These are phyloP conservation scores for Phaeotremella skinneri DNA, from an alignment of 768 basidiomycete genomes.

Conservation along the genomic window DNA sequence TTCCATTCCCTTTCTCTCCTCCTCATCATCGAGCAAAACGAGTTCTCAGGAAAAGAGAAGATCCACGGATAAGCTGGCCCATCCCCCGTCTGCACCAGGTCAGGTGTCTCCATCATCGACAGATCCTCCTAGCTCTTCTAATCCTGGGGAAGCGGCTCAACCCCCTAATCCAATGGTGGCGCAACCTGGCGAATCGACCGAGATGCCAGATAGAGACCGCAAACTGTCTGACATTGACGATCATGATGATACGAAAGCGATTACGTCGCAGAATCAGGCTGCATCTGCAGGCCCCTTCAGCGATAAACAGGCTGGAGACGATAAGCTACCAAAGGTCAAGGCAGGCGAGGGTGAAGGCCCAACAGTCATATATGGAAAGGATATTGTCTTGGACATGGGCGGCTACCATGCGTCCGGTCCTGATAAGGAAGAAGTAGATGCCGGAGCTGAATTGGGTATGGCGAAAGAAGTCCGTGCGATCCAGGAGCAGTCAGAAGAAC, in stretches of 20 bases:
- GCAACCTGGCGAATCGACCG: constrained; percentile 25
- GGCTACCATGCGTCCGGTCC: constrained; percentile 59
- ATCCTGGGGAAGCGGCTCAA: constrained; percentile 13
- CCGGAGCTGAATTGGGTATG: not conserved
- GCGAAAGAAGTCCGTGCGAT: not conserved
- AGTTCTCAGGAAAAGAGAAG: not conserved
- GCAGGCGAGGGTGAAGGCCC: constrained; percentile 57
- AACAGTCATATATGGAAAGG: constrained; percentile 65
- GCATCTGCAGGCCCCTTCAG: not conserved
- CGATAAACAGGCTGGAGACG: constrained; percentile 51
- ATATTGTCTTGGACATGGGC: constrained; percentile 74
- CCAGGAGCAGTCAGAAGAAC: not conserved
- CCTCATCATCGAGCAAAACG: constrained; percentile 6
- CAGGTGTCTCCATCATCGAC: constrained; percentile 2
- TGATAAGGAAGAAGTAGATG: not conserved
- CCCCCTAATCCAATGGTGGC: constrained; percentile 31
- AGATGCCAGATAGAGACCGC: constrained; percentile 20
- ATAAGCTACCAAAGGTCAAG: constrained; percentile 57
- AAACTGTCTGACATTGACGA: constrained; percentile 20
- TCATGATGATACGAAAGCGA: not conserved
- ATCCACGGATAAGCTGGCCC: not conserved
- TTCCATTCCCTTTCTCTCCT: constrained; percentile 25
- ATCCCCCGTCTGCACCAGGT: constrained; percentile 1
- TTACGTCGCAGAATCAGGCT: not conserved
- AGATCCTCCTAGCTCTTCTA: constrained; percentile 8